These are phyloP conservation scores for Aspergillus ustus DNA, from an alignment of 2,329 filamentous ascomycete species.

Conservation along the genomic window DNA sequence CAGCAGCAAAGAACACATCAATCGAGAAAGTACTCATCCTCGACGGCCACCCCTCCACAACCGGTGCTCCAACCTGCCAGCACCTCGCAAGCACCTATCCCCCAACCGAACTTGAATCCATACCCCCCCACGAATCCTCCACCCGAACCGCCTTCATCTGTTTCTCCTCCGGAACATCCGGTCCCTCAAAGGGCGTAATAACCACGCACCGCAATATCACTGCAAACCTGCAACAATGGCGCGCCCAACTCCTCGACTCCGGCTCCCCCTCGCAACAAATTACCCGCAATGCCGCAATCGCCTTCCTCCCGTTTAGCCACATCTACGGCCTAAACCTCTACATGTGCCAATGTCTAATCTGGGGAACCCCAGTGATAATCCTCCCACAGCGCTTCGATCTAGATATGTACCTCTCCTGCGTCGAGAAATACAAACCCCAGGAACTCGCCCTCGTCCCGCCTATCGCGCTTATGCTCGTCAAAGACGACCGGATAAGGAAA, in stretches of 20 bases:
- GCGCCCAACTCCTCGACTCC: constrained; percentile 5
- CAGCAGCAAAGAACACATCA: background rate
- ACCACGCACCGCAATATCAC: constrained; percentile 7
- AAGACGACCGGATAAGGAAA: background rate
- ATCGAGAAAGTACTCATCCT: constrained; percentile 4
- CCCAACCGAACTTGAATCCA: background rate
- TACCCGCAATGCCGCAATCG: background rate
- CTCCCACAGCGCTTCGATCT: constrained; percentile 8
- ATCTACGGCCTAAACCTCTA: constrained; percentile 7
- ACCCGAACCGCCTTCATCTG: constrained; percentile 6
- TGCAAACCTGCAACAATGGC: constrained; percentile 10
- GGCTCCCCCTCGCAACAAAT: background rate
- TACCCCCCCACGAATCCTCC: background rate
- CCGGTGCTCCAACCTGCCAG: background rate
- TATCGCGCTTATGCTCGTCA: constrained; percentile 4
- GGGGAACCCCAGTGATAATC: background rate
- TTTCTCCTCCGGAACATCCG: constrained; percentile 12
- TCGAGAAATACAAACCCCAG: background rate
- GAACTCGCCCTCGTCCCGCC: constrained; percentile 6
- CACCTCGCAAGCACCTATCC: constrained; percentile 1
- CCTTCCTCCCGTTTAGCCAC: constrained; percentile 14
- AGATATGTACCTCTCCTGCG: background rate
- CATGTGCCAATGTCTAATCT: constrained; percentile 8
- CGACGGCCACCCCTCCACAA: background rate
- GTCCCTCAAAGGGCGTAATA: constrained; percentile 1